phyloP scores from a whole-genome alignment of 257 asterid genomes.

The Solanum megistacrolobum region DNA sequence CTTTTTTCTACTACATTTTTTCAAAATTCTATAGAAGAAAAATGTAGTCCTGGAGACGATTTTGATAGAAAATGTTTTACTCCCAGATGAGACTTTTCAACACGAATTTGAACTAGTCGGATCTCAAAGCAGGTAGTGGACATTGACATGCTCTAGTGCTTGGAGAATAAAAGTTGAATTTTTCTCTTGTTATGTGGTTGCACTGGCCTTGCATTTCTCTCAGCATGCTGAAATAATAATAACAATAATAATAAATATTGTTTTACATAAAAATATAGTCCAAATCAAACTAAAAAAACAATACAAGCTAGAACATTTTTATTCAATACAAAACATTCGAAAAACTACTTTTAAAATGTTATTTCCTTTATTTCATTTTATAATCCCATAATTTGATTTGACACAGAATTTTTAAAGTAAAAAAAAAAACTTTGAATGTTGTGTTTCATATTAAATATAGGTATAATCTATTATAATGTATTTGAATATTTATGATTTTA shows the following conservation, averaged over 20 bases:
- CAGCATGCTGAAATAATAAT: constrained; percentile 35
- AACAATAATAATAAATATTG: background rate
- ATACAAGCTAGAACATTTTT: background rate
- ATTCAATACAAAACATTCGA: background rate
- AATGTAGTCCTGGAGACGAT: too few relatives aligned
- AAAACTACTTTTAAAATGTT: background rate
- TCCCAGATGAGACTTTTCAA: background rate
- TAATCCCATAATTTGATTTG: background rate
- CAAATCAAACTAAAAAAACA: background rate
- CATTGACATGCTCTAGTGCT: background rate
- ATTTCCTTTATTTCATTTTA: background rate
- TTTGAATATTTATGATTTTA: background rate
- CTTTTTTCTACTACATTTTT: background rate
- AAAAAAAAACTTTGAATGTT: background rate
- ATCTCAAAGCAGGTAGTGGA: background rate
- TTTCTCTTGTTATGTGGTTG: constrained; percentile 31
- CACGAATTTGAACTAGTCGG: accelerated
- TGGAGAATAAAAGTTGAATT: constrained; percentile 24
- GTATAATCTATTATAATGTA: background rate
- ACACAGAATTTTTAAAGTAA: background rate
- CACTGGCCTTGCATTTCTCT: constrained; percentile 54
- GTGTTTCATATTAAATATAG: background rate
- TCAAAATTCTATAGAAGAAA: background rate
- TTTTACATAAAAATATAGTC: too few relatives aligned
- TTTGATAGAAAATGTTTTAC: background rate